A percentile compares a stretch with the other conserved stretches of the same genome.
Conservation (phyloP, 345 rosid genomes). For the Raphanus sativus region DNA sequence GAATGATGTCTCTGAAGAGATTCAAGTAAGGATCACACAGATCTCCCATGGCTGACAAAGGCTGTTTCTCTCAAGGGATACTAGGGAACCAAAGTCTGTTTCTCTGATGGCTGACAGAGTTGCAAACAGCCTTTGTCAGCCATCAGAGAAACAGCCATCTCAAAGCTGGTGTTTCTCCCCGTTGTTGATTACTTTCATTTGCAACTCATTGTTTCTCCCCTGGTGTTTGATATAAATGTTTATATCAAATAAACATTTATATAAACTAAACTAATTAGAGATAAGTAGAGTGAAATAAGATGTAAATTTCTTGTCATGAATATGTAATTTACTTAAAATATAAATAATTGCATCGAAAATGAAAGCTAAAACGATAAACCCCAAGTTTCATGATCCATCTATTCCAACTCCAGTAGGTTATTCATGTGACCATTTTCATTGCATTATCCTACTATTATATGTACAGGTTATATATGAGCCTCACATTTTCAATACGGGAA, state of each 20-base stretch:
- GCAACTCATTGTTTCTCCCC: too few relatives aligned
- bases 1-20: constrained; percentile 81
- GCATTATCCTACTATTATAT: neutral
- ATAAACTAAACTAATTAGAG: too few relatives aligned
- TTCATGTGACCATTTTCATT: constrained; percentile 12
- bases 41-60: constrained; percentile 75
- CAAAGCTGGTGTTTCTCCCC: neutral
- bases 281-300: too few relatives aligned
- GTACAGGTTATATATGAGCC: neutral
- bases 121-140: too few relatives aligned
- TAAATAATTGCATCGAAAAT: neutral
- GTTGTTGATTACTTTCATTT: constrained; percentile 63
- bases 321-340: neutral
- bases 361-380: neutral
- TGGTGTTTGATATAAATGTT: too few relatives aligned
- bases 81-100: constrained; percentile 64
- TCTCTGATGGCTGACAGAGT: too few relatives aligned
- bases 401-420: constrained; percentile 25
- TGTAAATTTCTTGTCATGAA: neutral
- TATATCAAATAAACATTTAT: too few relatives aligned
- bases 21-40: constrained; percentile 87
- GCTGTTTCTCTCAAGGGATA: constrained; percentile 90
- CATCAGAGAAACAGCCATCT: too few relatives aligned
- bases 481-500: neutral
- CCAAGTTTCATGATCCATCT: constrained; percentile 27